Percentiles rank a stretch among this genome's conserved stretches.
These are phyloP conservation scores for Kazachstania kunashirensis DNA, from an alignment of 805 yeast species.

Conservation along the genomic window DNA sequence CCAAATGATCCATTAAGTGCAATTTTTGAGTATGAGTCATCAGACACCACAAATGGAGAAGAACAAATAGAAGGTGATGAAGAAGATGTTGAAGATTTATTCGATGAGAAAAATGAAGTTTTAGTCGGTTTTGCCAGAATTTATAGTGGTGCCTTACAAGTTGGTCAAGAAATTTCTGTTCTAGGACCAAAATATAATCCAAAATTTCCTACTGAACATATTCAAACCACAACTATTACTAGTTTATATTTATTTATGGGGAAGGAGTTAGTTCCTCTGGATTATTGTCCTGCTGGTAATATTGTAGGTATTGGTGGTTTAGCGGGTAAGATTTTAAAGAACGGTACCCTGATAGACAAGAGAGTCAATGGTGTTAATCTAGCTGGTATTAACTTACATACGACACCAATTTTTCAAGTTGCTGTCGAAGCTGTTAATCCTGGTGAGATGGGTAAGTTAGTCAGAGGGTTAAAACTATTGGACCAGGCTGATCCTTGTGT, in stretches of 20 bases:
- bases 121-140: conserved; percentile 83
- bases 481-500: conserved; percentile 93
- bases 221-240: conserved; percentile 49
- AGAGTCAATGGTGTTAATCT: conserved; percentile 56
- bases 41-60: conserved; percentile 37
- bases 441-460: conserved; percentile 62
- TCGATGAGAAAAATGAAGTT: conserved; percentile 46
- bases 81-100: conserved; percentile 38
- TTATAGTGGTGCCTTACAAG: conserved; percentile 70
- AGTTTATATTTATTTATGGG: conserved; percentile 86
- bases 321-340: conserved; percentile 71
- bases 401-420: conserved; percentile 89
- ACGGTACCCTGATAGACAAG: conserved; percentile 67
- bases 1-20: conserved; percentile 30
- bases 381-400: conserved; percentile 63
- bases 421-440: conserved; percentile 95
- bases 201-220: conserved; percentile 42
- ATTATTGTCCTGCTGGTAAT: conserved; percentile 85
- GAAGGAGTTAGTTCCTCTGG: conserved; percentile 67
- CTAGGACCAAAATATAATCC: conserved; percentile 88
- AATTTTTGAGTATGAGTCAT: conserved; percentile 44
- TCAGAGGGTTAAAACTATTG: conserved; percentile 64
- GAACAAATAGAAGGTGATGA: conserved; percentile 30
- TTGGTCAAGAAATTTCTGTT: conserved; percentile 67
- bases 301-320: conserved; percentile 91